These are phyloP conservation scores for Xylariaceae sp. DNA, from an alignment of 2,329 filamentous ascomycete genomes.

Conservation along the genomic window DNA sequence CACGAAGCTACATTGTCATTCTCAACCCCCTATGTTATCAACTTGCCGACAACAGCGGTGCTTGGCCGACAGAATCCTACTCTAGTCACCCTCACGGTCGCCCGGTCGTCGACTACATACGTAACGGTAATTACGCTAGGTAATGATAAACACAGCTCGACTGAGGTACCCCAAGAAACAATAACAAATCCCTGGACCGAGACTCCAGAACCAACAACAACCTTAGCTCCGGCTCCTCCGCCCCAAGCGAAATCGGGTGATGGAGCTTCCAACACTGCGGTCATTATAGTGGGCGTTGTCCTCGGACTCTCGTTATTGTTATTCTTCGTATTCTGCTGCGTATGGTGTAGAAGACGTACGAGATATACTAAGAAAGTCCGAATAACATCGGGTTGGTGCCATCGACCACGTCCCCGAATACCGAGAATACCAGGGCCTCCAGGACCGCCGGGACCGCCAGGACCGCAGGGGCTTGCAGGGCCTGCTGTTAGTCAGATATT, in stretches of 20 bases:
- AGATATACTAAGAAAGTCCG: not conserved
- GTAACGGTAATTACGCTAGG: constrained; percentile 10
- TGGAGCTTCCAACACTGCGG: constrained; percentile 12
- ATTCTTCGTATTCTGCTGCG: constrained; percentile 15
- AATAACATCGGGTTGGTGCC: not conserved
- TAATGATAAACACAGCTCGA: not conserved
- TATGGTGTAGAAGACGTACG: constrained; percentile 11
- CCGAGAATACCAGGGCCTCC: not conserved
- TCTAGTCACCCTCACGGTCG: constrained; percentile 11
- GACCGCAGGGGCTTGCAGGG: not conserved
- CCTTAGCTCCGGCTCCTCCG: constrained; percentile 1
- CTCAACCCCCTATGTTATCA: not conserved
- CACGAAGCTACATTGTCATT: constrained; percentile 7
- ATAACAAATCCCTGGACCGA: not conserved
- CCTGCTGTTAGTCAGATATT: not conserved
- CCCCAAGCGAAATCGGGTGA: constrained; percentile 2
- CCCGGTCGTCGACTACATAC: constrained; percentile 1
- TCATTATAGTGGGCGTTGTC: constrained; percentile 23
- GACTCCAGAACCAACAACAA: not conserved
- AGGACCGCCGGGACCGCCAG: not conserved
- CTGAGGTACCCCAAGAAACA: not conserved
- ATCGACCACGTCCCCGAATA: not conserved
- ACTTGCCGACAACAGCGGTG: not conserved
- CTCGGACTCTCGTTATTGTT: constrained; percentile 19
- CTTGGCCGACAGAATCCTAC: constrained; percentile 6